Evolutionary conservation across 192 early-diverging fungal genomes (phyloP).

Genomic region (Umbelopsis isabellina): DNA sequence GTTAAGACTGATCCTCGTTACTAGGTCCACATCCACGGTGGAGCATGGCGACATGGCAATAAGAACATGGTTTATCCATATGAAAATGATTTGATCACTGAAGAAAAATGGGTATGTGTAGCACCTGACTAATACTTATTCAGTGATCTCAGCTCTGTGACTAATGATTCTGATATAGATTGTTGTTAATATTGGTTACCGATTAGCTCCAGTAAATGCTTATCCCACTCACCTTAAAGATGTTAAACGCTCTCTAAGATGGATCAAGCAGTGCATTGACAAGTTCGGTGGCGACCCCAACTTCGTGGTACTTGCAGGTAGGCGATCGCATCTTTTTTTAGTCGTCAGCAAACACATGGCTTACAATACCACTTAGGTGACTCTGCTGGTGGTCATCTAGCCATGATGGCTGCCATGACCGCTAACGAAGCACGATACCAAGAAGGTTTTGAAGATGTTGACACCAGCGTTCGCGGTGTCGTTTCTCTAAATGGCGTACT

Average conservation of each 20-base stretch:
- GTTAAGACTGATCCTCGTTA: neutral
- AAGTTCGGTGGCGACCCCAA: slow-evolving; percentile 67
- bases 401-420: slow-evolving; percentile 33
- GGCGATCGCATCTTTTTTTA: neutral
- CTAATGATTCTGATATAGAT: slow-evolving; percentile 44
- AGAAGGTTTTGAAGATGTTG: slow-evolving; percentile 34
- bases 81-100: slow-evolving; percentile 18
- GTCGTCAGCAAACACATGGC: neutral
- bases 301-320: slow-evolving; percentile 63
- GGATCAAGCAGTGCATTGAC: slow-evolving; percentile 62
- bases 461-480: slow-evolving; percentile 36
- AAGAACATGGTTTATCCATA: slow-evolving; percentile 38
- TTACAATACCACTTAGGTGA: slow-evolving; percentile 14
- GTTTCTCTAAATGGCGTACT: slow-evolving; percentile 31
- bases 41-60: slow-evolving; percentile 62
- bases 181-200: slow-evolving; percentile 63
- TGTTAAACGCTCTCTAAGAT: slow-evolving; percentile 69
- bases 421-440: slow-evolving; percentile 36
- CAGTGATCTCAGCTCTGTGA: neutral
- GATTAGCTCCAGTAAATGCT: slow-evolving; percentile 47
- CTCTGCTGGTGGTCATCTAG: slow-evolving; percentile 35
- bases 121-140: neutral
- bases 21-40: slow-evolving; percentile 71
- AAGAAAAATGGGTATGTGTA: slow-evolving; percentile 28
- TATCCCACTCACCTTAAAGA: slow-evolving; percentile 66